Percentiles rank a stretch among this genome's conserved stretches.
phyloP scores from a whole-genome alignment of 441 rosid species.

The Erodium texanum region DNA sequence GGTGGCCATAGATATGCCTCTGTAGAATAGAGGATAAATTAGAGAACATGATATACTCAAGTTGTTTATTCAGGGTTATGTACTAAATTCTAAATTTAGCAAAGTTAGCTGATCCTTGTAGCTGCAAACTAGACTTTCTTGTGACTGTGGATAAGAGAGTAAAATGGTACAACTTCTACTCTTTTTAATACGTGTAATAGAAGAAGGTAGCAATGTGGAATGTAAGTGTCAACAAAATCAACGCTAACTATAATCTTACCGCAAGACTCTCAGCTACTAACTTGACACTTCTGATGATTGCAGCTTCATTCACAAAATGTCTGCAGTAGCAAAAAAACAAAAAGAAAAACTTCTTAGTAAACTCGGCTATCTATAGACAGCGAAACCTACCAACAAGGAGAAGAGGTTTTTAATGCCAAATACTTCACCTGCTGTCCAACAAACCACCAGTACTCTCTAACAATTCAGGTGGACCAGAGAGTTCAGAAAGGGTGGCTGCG shows the following conservation, averaged over 20 bases:
- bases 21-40: conserved; percentile 26
- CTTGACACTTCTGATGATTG: conserved; percentile 63
- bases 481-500: conserved; percentile 88
- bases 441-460: conserved; percentile 71
- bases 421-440: conserved; percentile 59
- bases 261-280: conserved; percentile 91
- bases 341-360: conserved; percentile 19
- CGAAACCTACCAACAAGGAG: conserved; percentile 13
- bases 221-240: background rate
- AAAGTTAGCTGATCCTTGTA: background rate
- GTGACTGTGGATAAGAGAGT: background rate
- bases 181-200: background rate
- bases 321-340: conserved; percentile 29
- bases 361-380: conserved; percentile 10
- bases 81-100: conserved; percentile 2
- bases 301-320: conserved; percentile 52
- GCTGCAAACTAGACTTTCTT: background rate
- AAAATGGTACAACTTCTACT: background rate
- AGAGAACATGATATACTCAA: conserved; percentile 8
- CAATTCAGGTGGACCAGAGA: conserved; percentile 63
- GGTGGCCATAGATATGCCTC: conserved; percentile 80
- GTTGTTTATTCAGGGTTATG: conserved; percentile 2
- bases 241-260: conserved; percentile 33
- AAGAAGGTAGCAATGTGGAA: background rate
- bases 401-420: conserved; percentile 17